phyloP scores from a whole-genome alignment of 139 green algal genomes.

The Auxenochlorella protothecoides region DNA sequence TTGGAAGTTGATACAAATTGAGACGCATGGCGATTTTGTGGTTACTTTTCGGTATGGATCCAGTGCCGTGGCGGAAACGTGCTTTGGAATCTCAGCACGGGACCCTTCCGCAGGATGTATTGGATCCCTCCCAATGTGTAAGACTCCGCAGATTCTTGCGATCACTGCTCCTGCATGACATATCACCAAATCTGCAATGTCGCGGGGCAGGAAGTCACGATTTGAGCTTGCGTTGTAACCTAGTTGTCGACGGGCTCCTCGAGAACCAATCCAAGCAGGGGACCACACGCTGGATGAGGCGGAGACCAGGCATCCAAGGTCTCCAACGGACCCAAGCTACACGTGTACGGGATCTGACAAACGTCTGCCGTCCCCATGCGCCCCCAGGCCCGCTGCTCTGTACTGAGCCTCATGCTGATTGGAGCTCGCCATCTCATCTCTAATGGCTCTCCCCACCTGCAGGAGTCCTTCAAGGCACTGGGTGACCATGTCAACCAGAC shows the following conservation, averaged over 20 bases:
- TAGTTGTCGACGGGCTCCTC: too few relatives aligned
- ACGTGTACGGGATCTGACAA: constrained; percentile 22
- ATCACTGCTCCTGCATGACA: too few relatives aligned
- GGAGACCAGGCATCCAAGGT: constrained; percentile 54
- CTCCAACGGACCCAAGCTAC: constrained; percentile 37
- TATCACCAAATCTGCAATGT: not conserved
- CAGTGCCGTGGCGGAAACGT: too few relatives aligned
- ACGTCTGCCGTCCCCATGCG: too few relatives aligned
- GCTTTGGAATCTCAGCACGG: too few relatives aligned
- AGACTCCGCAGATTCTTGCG: too few relatives aligned
- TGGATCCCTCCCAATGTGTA: too few relatives aligned
- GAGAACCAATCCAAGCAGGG: too few relatives aligned
- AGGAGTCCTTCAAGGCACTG: constrained; percentile 38
- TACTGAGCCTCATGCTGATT: not conserved
- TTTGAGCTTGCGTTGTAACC: not conserved
- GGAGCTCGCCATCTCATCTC: not conserved
- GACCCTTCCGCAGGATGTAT: too few relatives aligned
- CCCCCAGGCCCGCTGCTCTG: not conserved
- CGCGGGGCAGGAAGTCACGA: not conserved
- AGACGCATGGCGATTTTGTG: too few relatives aligned
- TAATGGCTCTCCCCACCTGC: not conserved
- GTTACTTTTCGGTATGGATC: too few relatives aligned
- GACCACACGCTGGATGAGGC: constrained; percentile 34
- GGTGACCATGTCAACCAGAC: constrained; percentile 39
- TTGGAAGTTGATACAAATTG: too few relatives aligned